Conservation (phyloP, 208 protist species). For the Herpetomonas muscarum region DNA sequence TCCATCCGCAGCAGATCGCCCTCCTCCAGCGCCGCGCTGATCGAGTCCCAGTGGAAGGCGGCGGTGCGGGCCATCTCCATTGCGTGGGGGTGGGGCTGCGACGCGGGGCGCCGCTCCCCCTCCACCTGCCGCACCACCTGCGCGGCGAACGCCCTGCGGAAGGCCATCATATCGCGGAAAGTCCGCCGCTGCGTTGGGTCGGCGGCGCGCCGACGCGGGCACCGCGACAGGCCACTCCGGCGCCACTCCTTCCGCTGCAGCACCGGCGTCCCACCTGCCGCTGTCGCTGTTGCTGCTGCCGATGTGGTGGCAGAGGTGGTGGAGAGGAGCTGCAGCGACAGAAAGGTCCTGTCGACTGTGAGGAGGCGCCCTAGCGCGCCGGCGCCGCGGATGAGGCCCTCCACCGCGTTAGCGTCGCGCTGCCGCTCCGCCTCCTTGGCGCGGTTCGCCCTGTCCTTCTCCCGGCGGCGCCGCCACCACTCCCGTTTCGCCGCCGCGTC, state of each 20-base stretch:
- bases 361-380: background rate
- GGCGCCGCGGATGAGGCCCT: background rate
- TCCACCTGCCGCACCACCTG: background rate
- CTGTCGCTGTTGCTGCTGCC: too few species aligned
- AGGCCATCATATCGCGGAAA: background rate
- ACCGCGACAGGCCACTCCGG: background rate
- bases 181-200: background rate
- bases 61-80: background rate
- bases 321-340: background rate
- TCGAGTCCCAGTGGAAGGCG: background rate
- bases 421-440: background rate
- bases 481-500: background rate
- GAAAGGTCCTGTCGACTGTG: background rate
- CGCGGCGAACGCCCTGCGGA: background rate
- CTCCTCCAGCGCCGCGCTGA: background rate
- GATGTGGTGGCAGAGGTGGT: too few species aligned
- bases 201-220: too few species aligned
- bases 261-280: too few species aligned
- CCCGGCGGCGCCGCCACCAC: slow-evolving; percentile 5
- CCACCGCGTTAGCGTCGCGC: background rate
- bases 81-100: background rate
- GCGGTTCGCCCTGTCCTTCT: background rate
- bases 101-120: background rate
- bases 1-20: background rate
- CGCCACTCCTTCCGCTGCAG: background rate